Percentiles rank a stretch among this genome's conserved stretches.
phyloP scores from a whole-genome alignment of 139 green algal genomes.

The Chlamydomonas applanata region DNA sequence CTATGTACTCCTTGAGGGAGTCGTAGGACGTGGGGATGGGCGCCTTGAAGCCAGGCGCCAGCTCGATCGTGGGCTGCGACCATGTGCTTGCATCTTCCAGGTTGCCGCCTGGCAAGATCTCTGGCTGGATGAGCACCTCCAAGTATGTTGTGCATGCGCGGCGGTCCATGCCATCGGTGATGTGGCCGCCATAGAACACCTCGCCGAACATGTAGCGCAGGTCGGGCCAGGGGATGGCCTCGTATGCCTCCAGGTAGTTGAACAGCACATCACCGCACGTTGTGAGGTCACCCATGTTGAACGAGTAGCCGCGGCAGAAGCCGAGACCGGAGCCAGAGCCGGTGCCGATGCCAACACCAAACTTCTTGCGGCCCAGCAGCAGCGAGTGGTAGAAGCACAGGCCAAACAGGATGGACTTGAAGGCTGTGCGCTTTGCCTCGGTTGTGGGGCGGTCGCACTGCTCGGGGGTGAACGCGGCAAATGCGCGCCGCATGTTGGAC shows the following conservation, averaged over 20 bases:
- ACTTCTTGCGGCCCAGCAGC: constrained; percentile 88
- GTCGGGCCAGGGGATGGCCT: constrained; percentile 75
- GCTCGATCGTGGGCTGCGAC: constrained; percentile 59
- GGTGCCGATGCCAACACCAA: constrained; percentile 81
- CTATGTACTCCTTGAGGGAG: constrained; percentile 72
- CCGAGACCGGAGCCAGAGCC: constrained; percentile 78
- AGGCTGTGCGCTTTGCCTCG: constrained; percentile 63
- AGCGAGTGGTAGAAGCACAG: constrained; percentile 92
- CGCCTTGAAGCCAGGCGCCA: constrained; percentile 77
- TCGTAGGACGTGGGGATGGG: constrained; percentile 67
- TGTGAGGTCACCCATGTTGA: constrained; percentile 86
- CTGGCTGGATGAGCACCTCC: constrained; percentile 72
- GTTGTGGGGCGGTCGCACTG: constrained; percentile 58
- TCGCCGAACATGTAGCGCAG: constrained; percentile 89
- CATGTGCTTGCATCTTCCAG: constrained; percentile 45
- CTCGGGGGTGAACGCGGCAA: constrained; percentile 71
- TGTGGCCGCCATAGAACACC: constrained; percentile 88
- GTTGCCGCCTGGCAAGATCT: constrained; percentile 66
- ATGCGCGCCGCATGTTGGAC: constrained; percentile 83
- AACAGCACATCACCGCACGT: constrained; percentile 84
- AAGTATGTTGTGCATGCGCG: constrained; percentile 83
- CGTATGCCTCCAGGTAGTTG: constrained; percentile 84
- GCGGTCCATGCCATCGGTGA: constrained; percentile 87
- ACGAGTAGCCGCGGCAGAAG: constrained; percentile 87
- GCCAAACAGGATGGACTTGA: constrained; percentile 78